These are phyloP conservation scores for Pythium sukuiense DNA, from an alignment of 352 stramenopile genomes.

Conservation along the genomic window DNA sequence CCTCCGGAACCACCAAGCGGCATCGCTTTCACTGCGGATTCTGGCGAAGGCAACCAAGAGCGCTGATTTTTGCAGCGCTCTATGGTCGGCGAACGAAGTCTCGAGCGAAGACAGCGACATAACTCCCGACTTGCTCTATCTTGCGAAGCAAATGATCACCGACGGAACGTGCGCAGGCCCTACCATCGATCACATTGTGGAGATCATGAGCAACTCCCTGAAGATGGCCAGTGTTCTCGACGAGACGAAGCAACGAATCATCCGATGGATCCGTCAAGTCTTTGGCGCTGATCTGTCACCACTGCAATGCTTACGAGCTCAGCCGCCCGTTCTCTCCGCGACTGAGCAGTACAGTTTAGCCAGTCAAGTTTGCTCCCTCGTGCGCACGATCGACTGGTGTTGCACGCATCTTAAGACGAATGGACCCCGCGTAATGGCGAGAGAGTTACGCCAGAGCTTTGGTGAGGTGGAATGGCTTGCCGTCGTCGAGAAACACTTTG, in stretches of 20 bases:
- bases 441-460: background rate
- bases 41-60: background rate
- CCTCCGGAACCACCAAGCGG: background rate
- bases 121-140: background rate
- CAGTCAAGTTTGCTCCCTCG: background rate
- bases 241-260: background rate
- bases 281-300: background rate
- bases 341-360: background rate
- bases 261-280: background rate
- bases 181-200: background rate
- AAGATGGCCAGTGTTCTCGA: background rate
- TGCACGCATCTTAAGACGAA: background rate
- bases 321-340: background rate
- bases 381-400: constrained; percentile 8
- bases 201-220: background rate
- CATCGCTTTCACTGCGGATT: background rate
- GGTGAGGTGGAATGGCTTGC: background rate
- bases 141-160: background rate
- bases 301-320: background rate
- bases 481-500: background rate
- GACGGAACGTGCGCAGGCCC: background rate
- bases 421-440: background rate
- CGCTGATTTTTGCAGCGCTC: background rate
- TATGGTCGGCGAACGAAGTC: background rate
- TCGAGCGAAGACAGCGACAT: background rate